A percentile compares a stretch with the other conserved stretches of the same genome.
Conservation (phyloP, 768 basidiomycete species). For the Floccularia luteovirens region DNA sequence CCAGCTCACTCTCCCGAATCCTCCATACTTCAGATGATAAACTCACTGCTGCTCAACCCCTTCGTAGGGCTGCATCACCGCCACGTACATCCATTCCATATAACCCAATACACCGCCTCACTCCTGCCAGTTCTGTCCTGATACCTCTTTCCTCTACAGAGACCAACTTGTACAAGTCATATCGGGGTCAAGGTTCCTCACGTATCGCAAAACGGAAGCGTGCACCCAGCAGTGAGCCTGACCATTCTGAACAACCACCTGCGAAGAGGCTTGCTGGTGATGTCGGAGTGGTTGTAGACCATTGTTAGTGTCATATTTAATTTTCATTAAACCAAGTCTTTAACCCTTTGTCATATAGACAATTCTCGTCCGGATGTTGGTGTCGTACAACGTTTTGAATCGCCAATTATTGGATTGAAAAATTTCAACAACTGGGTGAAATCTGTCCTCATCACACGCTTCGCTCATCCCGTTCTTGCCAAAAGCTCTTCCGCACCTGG, state of each 20-base stretch:
- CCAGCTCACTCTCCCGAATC: constrained; percentile 16
- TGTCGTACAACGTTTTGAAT: constrained; percentile 72
- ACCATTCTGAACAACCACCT: constrained; percentile 22
- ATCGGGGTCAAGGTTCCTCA: constrained; percentile 47
- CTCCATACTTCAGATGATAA: too few species aligned
- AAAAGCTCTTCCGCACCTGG: constrained; percentile 21
- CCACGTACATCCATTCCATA: constrained; percentile 32
- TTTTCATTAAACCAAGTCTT: constrained; percentile 3
- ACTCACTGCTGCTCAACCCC: constrained; percentile 7
- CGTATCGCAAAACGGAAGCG: constrained; percentile 52
- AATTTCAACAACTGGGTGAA: constrained; percentile 99
- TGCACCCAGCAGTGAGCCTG: constrained; percentile 27
- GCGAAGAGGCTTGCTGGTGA: constrained; percentile 57
- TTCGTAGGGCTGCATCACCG: constrained; percentile 23
- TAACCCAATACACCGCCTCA: constrained; percentile 52
- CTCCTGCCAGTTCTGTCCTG: constrained; percentile 55
- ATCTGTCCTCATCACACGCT: constrained; percentile 89
- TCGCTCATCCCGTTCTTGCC: constrained; percentile 65
- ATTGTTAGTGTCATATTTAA: constrained; percentile 49
- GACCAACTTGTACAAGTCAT: constrained; percentile 49
- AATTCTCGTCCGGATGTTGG: constrained; percentile 92
- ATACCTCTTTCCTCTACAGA: constrained; percentile 58
- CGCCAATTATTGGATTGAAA: constrained; percentile 95
- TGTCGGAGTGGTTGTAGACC: constrained; percentile 64
- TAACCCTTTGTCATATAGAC: constrained; percentile 39